These are phyloP conservation scores for Puccinia novopanici DNA, from an alignment of 1,284 basidiomycete genomes.

Conservation along the genomic window DNA sequence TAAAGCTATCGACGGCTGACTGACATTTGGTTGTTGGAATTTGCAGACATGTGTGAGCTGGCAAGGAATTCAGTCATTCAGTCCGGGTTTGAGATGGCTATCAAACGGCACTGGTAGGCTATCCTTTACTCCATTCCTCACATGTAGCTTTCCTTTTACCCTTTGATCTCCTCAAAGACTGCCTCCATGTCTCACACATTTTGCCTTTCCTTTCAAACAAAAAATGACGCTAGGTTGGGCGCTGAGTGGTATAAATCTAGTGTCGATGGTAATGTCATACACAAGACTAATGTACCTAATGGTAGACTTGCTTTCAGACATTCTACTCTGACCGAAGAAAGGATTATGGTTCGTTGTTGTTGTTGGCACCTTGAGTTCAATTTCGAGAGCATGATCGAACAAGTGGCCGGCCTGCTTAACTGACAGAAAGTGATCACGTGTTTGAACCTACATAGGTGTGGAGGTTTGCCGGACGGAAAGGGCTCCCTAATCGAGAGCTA, in stretches of 20 bases:
- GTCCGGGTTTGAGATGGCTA: slow-evolving; percentile 97
- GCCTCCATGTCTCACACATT: no score
- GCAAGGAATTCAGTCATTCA: slow-evolving; percentile 95
- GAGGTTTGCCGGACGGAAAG: slow-evolving; percentile 47
- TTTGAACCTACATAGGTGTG: slow-evolving; percentile 18
- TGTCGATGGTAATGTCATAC: slow-evolving; percentile 57
- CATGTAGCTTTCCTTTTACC: no score
- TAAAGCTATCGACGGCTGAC: neutral
- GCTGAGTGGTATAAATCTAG: slow-evolving; percentile 54
- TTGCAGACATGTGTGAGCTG: slow-evolving; percentile 71
- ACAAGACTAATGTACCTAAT: slow-evolving; percentile 85
- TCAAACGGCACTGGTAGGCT: slow-evolving; percentile 86
- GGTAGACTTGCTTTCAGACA: slow-evolving; percentile 84
- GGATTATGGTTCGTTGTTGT: slow-evolving; percentile 54
- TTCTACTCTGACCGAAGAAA: slow-evolving; percentile 80
- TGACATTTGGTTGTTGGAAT: neutral
- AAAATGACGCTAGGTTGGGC: slow-evolving; percentile 37
- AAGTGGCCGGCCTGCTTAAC: neutral
- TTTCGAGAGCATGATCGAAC: neutral
- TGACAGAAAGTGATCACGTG: neutral
- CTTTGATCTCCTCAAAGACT: neutral
- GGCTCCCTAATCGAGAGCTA: neutral
- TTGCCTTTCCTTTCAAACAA: neutral
- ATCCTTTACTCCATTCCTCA: slow-evolving; percentile 6
- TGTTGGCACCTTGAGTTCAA: neutral